A percentile compares a stretch with the other conserved stretches of the same genome.
phyloP scores from a whole-genome alignment of 805 yeast species.

The Blastobotrys mokoenaii region DNA sequence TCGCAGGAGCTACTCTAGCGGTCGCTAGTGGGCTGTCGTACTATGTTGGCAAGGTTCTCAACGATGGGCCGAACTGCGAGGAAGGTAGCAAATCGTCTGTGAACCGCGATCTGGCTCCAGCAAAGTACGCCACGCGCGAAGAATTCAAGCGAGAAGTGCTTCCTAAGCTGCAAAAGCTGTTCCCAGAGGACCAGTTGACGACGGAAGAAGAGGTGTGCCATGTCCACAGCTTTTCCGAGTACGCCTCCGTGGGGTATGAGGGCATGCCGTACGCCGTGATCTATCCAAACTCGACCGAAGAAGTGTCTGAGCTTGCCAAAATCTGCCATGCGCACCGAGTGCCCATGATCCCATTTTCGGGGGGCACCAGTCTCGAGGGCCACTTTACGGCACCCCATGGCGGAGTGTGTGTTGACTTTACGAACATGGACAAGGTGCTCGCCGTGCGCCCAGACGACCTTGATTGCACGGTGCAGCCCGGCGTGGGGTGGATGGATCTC shows the following conservation, averaged over 20 bases:
- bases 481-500: slow-evolving; percentile 71
- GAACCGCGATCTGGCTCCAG: not conserved
- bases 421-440: slow-evolving; percentile 50
- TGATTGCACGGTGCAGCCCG: slow-evolving; percentile 69
- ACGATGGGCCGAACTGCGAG: not conserved
- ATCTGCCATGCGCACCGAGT: slow-evolving; percentile 51
- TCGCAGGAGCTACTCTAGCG: not conserved
- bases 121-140: slow-evolving; percentile 17
- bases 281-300: slow-evolving; percentile 57
- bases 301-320: slow-evolving; percentile 56
- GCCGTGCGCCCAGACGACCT: slow-evolving; percentile 53
- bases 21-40: not conserved
- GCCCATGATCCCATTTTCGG: slow-evolving; percentile 72
- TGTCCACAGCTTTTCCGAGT: slow-evolving; percentile 24
- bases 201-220: slow-evolving; percentile 23
- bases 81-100: not conserved
- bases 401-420: slow-evolving; percentile 53
- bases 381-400: slow-evolving; percentile 64
- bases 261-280: slow-evolving; percentile 44
- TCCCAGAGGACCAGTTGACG: slow-evolving; percentile 45
- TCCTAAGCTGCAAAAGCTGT: slow-evolving; percentile 36
- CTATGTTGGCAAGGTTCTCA: not conserved
- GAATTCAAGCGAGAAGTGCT: slow-evolving; percentile 39
- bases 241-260: slow-evolving; percentile 23
- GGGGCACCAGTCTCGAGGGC: slow-evolving; percentile 79